Evolutionary conservation across 805 yeast species (phyloP), one percentile per base, ranked within the genome.

Genomic region (Sugiyamaella boreocaroliniensis): DNA sequence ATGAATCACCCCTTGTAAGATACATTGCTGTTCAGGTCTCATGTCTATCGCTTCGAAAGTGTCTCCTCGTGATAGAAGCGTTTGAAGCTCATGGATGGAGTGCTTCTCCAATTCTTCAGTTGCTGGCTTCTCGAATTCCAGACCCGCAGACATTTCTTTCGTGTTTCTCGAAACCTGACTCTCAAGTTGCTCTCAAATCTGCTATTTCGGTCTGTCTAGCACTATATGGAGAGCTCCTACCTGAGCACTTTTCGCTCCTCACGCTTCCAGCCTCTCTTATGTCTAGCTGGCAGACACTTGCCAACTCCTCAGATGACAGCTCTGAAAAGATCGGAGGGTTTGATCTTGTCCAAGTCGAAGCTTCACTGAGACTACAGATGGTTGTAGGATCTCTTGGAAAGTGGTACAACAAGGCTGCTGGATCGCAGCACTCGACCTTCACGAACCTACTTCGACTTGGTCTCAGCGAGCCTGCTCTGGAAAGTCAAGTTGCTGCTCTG

Each of bases 351-450:
- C 50, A 50, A 42, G 18, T 50, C 4, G 34, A 45, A 15, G 16
- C 22, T 14, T 50, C 53, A 2, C 26, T 50, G 16, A 32, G 37
- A n/a, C 45, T 50, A 4, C 53, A 50, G 29, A 45, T 50, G 20
- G 15, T n/a, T 9, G 48, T 49, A 12, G 44, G 49, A 9, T 22
- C 46, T 2, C 80, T 78, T 48, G 74, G 81, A 32, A 86, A 83
- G 67, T 90, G 96, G 96, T 89, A 93, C 89, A 84, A 79, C 63
- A 70, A 77, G 26, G 55, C 74, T 1, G 58, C 63, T 29, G 72
- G 71, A 6, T 62, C 68, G 1, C 71, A 72, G 15, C 74, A 76
- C 51, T 82, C 95, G 0, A 70, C 86, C 45, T 89, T 88, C 66
- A 81, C 90, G 0, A 77, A 80, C 6, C 69, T 89, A 51, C 61